Evolutionary conservation across 257 asterid species (phyloP).

Genomic region (Solanum ahanhuiri): DNA sequence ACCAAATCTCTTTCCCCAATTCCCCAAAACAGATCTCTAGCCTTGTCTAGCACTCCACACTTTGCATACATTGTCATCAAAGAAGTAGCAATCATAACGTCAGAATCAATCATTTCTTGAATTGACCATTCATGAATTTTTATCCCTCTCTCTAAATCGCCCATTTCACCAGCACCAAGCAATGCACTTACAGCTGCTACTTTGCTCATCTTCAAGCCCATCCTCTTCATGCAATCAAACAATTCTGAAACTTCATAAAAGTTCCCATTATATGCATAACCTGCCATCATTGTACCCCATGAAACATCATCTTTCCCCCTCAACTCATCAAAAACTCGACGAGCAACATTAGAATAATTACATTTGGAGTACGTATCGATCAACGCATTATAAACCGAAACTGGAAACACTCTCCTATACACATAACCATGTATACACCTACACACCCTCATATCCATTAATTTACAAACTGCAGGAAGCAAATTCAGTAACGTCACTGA

Average conservation of each 20-base stretch:
- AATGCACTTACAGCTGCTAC: conserved; percentile 28
- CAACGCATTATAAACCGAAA: conserved; percentile 23
- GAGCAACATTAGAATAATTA: conserved; percentile 5
- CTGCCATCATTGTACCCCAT: conserved; percentile 42
- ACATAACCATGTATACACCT: conserved; percentile 20
- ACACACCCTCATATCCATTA: conserved; percentile 16
- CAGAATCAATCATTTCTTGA: conserved; percentile 18
- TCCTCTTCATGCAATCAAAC: conserved; percentile 13
- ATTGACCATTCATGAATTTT: conserved; percentile 17
- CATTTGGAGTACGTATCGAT: conserved; percentile 31
- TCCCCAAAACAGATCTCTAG: conserved; percentile 16
- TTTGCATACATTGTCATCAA: conserved; percentile 32
- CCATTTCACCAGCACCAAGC: conserved; percentile 22
- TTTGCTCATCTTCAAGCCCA: conserved; percentile 9
- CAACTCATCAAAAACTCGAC: conserved; percentile 10
- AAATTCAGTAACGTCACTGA: conserved; percentile 25
- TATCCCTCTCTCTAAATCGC: conserved; percentile 21
- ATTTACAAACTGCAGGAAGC: conserved; percentile 27
- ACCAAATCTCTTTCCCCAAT: conserved; percentile 20
- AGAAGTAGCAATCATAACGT: conserved; percentile 18
- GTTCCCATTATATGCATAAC: conserved; percentile 26
- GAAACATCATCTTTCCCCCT: conserved; percentile 23
- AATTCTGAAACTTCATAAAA: conserved; percentile 18
- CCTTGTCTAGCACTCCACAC: conserved; percentile 24
- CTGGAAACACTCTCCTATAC: conserved; percentile 29